Conservation (phyloP, 2,329 filamentous ascomycete species). For the Neobulgaria alba region DNA sequence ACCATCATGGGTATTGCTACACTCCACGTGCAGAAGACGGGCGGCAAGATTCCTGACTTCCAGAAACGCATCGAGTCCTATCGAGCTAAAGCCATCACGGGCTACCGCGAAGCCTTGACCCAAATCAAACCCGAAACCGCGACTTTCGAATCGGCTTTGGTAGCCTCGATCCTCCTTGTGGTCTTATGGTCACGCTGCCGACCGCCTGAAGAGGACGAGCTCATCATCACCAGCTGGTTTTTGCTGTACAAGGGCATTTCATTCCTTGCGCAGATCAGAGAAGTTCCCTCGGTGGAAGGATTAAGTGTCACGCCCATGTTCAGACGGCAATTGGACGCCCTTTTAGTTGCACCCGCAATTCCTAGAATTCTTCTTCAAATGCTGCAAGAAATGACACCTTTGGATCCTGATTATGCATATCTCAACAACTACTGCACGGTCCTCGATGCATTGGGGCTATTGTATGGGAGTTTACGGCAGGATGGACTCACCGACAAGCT, state of each 20-base stretch:
- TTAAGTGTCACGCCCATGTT: conserved; percentile 20
- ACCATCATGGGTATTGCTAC: conserved; percentile 24
- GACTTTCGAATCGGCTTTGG: conserved; percentile 21
- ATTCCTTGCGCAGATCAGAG: conserved; percentile 11
- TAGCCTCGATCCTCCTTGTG: conserved; percentile 23
- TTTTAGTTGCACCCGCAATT: conserved; percentile 16
- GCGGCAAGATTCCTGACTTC: conserved; percentile 4
- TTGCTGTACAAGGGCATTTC: conserved; percentile 19
- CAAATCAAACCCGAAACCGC: conserved; percentile 8
- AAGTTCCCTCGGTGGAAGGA: conserved; percentile 1
- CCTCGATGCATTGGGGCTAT: conserved; percentile 19
- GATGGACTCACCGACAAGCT: conserved; percentile 17
- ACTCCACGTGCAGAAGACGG: conserved; percentile 19
- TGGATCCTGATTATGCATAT: conserved; percentile 20
- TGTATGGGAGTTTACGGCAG: conserved; percentile 23
- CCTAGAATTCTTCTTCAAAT: conserved; percentile 20
- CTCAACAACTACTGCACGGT: conserved; percentile 19
- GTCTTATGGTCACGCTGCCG: conserved; percentile 18
- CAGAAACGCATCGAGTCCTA: conserved; percentile 19
- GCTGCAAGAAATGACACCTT: conserved; percentile 15
- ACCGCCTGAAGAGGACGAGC: conserved; percentile 9
- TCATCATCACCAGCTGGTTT: conserved; percentile 22
- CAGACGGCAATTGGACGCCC: conserved; percentile 12
- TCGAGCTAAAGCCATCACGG: conserved; percentile 16
- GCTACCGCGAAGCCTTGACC: conserved; percentile 19